Conservation (phyloP, 1,139 yeast species). For the Sugiyamaella xylanicola region DNA sequence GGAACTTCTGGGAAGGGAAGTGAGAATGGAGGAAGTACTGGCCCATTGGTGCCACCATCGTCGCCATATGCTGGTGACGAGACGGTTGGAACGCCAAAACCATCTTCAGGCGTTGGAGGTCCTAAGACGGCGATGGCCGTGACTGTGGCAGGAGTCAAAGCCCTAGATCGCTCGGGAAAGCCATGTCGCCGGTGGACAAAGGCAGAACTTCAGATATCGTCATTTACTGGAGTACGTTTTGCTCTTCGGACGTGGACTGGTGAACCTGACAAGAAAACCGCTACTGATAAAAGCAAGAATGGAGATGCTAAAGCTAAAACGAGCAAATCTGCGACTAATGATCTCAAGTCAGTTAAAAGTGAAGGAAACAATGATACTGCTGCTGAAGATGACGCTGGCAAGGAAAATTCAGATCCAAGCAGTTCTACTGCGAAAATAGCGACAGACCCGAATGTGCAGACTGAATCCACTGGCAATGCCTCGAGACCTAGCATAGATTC, state of each 20-base stretch:
- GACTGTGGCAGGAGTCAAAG: slow-evolving; percentile 34
- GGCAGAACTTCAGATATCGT: slow-evolving; percentile 51
- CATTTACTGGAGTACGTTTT: slow-evolving; percentile 62
- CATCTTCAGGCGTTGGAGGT: slow-evolving; percentile 14
- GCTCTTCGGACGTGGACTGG: slow-evolving; percentile 51
- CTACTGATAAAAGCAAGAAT: slow-evolving; percentile 12
- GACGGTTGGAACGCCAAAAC: slow-evolving; percentile 18
- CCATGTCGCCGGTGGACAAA: slow-evolving; percentile 57
- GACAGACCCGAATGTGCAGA: no score
- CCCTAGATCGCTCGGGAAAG: slow-evolving; percentile 53
- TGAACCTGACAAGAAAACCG: slow-evolving; percentile 19
- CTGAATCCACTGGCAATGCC: no score
- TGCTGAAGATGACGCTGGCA: slow-evolving; percentile 1
- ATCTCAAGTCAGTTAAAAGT: no score
- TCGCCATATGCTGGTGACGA: slow-evolving; percentile 21
- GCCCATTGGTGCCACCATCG: slow-evolving; percentile 13
- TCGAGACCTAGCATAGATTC: no score
- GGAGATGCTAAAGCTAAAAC: slow-evolving; percentile 1
- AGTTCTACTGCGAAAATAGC: no score
- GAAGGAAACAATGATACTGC: neutral
- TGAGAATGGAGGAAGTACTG: neutral
- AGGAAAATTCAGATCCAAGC: slow-evolving; percentile 9
- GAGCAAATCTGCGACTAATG: slow-evolving; percentile 6
- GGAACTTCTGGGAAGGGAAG: neutral
- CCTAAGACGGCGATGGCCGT: slow-evolving; percentile 27